Evolutionary conservation across 371 early-diverging fungal species (phyloP), one percentile per base, ranked within the genome.

Genomic region (Umbelopsis sp.): DNA sequence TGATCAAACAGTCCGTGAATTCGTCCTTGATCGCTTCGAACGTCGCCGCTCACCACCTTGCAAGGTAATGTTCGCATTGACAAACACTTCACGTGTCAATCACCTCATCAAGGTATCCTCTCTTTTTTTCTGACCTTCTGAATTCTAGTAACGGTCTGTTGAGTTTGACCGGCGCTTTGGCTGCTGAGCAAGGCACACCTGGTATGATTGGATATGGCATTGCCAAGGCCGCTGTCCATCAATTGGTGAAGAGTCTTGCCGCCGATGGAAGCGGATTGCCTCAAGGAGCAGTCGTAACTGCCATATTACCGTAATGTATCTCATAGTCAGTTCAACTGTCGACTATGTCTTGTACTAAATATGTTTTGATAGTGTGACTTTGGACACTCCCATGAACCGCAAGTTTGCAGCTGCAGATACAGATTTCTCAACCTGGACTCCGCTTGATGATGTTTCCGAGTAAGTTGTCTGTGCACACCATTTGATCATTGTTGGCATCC

Each of bases 361-460:
- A 18, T 62, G 20, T 45, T 41, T 41, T 16, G 4, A 63, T 70
- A 92, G 91, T 22, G 80, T 90, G 9, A 96, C 93, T 1, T 80
- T 98, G 52, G 99, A 98, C 76, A 98, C 99, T 0, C 93, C 95
- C n/a, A 89, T 84, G 81, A 97, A 97, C 85, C 87, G 99, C 69
- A 84, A 91, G 70, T 57, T 57, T 35, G 91, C 82, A 69, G 97
- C 96, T 94, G 91, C 96, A 24, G 74, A 82, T 63, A 95, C 97
- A 37, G 97, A 97, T 76, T 84, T 85, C 63, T 86, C 91, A 18
- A 80, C 89, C 18, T 97, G 97, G 97, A 97, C 97, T 14, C 93
- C 97, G 4, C 82, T 94, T n/a, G 80, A 74, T 35, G 85, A 75
- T 16, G 81, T 97, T 51, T 91, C 95, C 50, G 82, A 84, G 89